phyloP scores from a whole-genome alignment of 208 protist genomes.

The Trypanosoma mega region DNA sequence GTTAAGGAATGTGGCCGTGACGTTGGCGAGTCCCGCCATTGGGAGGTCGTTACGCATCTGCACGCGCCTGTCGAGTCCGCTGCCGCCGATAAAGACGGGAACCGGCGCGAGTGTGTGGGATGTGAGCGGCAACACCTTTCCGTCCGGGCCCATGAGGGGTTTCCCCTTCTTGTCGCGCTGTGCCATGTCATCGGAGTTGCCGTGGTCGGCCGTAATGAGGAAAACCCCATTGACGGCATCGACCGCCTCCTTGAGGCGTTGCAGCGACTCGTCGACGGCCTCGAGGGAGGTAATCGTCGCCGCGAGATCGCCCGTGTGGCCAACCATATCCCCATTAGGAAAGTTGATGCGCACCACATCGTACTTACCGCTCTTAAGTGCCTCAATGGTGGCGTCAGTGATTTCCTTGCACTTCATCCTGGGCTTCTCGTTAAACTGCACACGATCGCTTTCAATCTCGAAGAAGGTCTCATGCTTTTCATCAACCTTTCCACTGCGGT shows the following conservation, averaged over 20 bases:
- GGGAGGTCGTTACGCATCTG: conserved; percentile 85
- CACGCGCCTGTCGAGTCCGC: conserved; percentile 75
- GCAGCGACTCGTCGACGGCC: conserved; percentile 84
- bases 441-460: conserved; percentile 87
- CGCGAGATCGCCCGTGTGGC: conserved; percentile 93
- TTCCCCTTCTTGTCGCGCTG: conserved; percentile 93
- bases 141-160: conserved; percentile 61
- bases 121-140: conserved; percentile 83
- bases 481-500: conserved; percentile 92
- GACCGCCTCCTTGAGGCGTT: conserved; percentile 79
- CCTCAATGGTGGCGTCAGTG: conserved; percentile 86
- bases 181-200: conserved; percentile 95
- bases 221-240: conserved; percentile 83
- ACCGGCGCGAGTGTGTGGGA: conserved; percentile 94
- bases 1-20: conserved; percentile 95
- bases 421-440: conserved; percentile 94
- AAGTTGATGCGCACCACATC: conserved; percentile 94
- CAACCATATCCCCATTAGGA: conserved; percentile 96
- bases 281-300: conserved; percentile 82
- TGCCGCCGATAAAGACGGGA: conserved; percentile 90
- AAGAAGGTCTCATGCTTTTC: conserved; percentile 89
- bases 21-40: conserved; percentile 88
- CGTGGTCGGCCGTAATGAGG: conserved; percentile 94
- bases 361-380: conserved; percentile 89
- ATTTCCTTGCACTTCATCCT: conserved; percentile 94